Conservation (phyloP, 352 stramenopile genomes). For the Globisporangium abappressorium region DNA sequence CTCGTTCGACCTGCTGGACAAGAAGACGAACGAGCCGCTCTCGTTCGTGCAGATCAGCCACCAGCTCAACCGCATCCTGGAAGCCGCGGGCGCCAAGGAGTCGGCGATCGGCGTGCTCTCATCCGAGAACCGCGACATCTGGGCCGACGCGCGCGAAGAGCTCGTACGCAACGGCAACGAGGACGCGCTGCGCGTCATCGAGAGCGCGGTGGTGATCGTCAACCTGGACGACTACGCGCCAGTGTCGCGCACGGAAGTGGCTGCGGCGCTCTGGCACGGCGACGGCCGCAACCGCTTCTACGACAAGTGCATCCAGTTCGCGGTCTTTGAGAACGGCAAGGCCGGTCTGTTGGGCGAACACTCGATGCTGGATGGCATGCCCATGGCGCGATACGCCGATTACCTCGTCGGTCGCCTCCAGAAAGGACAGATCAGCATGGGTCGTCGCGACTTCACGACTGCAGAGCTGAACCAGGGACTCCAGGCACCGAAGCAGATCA, state of each 20-base stretch:
- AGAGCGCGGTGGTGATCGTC: constrained; percentile 65
- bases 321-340: constrained; percentile 95
- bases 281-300: constrained; percentile 95
- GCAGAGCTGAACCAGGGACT: constrained; percentile 28
- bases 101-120: constrained; percentile 70
- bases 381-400: constrained; percentile 70
- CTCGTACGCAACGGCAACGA: constrained; percentile 69
- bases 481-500: constrained; percentile 35
- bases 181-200: constrained; percentile 44
- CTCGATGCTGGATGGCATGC: constrained; percentile 88
- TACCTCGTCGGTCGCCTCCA: constrained; percentile 58
- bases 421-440: constrained; percentile 46
- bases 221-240: constrained; percentile 67
- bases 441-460: constrained; percentile 36
- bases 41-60: constrained; percentile 58
- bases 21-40: constrained; percentile 29
- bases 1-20: constrained; percentile 51
- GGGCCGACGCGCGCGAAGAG: constrained; percentile 75
- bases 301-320: constrained; percentile 96
- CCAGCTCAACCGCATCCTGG: constrained; percentile 53
- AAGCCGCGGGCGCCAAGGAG: constrained; percentile 41
- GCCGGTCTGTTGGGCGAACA: constrained; percentile 93
- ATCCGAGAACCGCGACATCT: constrained; percentile 64
- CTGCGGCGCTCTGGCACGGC: constrained; percentile 70
- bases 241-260: constrained; percentile 61